Base-by-base conservation (phyloP, 495 filamentous ascomycete genomes). In the Corynascus novoguineensis region DNA sequence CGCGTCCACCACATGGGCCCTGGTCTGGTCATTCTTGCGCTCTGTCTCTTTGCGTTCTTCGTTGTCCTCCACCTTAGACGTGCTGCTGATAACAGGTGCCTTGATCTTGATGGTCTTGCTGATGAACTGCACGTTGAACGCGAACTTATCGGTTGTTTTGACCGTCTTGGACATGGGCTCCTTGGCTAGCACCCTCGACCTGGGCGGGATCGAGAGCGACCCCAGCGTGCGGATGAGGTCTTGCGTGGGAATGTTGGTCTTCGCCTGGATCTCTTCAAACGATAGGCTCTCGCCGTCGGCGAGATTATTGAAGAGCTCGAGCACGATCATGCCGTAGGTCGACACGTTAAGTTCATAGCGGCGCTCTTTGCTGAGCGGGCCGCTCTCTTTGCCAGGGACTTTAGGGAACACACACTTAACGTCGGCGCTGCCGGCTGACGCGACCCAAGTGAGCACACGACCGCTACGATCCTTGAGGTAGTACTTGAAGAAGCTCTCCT, bases 301-400 rank as follows among this genome's bases (percentile, higher is more conserved):
- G 0, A 95, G 55, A 42, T 92, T 83, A 62, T 97, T 97, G 78
- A 97, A 99, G 0, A 95, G 82, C 47, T 93, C 61, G 27, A 99
- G 73, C 17, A 99, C 86, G 31, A 97, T 67, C 88, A 97, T 93
- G 54, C 84, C 89, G 64, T 93, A 95, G 0, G 93, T 99, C 2
- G 90, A 85, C 2, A 97, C 90, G 55, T 90, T 96, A 37, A 99
- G 73, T 58, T 99, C 93, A 64, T 96, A 89, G 8, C 86, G 84
- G 37, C 86, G 80, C 21, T 88, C 84, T 64, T 85, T 89, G 53
- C 74, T 75, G n/a, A 83, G 70, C 11, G 75, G 67, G 15, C 82
- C 81, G 12, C 80, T 83, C n/a, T 83, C 77, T 53, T 86, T 84
- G 12, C 80, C 78, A 12, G 76, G 71, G 2, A 84, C 66, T 62